Evolutionary conservation across 768 basidiomycete genomes (phyloP), one percentile per base, ranked within the genome.

Genomic region (Kwoniella dejecticola): DNA sequence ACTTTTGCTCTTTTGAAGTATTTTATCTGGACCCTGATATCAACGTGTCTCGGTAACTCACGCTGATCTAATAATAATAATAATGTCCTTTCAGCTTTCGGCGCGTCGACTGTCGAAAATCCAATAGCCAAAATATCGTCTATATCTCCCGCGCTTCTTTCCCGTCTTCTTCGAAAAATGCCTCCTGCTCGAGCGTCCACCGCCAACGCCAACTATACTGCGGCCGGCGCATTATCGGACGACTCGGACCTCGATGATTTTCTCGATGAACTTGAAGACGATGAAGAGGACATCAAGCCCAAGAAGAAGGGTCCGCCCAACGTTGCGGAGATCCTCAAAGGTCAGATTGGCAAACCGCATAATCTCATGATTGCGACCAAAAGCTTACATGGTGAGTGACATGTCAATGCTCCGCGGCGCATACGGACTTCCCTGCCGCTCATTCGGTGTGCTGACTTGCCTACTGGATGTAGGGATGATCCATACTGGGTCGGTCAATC

Each of bases 341-440:
- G 60, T 11, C 38, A 47, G 29, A 21, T 62, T 42, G 36, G 47
- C 5, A 26, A 31, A 50, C 68, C 70, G 8, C 41, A 61, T 30
- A 53, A 67, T 38, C 38, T 45, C 17, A 58, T 47, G 4, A 30
- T 63, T 8, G 59, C 50, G 48, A 40, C 57, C n/a, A 69, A 63
- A 52, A 60, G 54, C 17, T 27, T 72, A 21, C 70, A 72, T 49
- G 68, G 70, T 72, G 44, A 64, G 70, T 67, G 23, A 17, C 17
- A 4, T 5, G 13, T 12, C 23, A 4, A 5, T 26, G 23, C 13
- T 44, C 6, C 19, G 13, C 19, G 41, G n/a, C n/a, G n/a, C n/a
- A n/a, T n/a, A n/a, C n/a, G n/a, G n/a, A n/a, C n/a, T n/a, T n/a
- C n/a, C n/a, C n/a, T n/a, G n/a, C n/a, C n/a, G n/a, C n/a, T n/a